Conservation (phyloP, 1,139 yeast species). For the Blastobotrys niveus region DNA sequence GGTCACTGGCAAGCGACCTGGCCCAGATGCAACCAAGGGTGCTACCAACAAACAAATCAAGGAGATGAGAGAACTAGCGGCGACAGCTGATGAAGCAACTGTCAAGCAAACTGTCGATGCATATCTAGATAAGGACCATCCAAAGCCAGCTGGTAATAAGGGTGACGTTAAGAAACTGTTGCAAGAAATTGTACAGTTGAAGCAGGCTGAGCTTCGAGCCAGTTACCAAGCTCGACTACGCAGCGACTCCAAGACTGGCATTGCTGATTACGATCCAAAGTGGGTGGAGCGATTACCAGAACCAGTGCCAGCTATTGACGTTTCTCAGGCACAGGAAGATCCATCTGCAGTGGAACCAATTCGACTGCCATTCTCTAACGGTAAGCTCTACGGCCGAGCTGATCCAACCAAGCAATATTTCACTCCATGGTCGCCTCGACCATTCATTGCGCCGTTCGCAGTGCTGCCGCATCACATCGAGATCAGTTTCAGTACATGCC, state of each 20-base stretch:
- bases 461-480: slow-evolving; percentile 89
- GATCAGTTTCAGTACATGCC: slow-evolving; percentile 83
- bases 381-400: slow-evolving; percentile 68
- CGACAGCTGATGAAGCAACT: slow-evolving; percentile 7
- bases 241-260: slow-evolving; percentile 25
- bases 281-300: slow-evolving; percentile 53
- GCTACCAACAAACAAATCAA: slow-evolving; percentile 11
- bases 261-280: slow-evolving; percentile 45
- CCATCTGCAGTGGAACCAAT: slow-evolving; percentile 29
- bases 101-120: slow-evolving; percentile 11
- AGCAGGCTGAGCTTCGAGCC: slow-evolving; percentile 47
- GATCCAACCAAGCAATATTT: slow-evolving; percentile 76
- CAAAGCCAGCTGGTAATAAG: slow-evolving; percentile 19
- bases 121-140: slow-evolving; percentile 11
- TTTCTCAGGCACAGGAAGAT: slow-evolving; percentile 53
- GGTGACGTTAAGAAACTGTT: slow-evolving; percentile 50
- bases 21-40: slow-evolving; percentile 13
- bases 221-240: slow-evolving; percentile 27
- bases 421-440: slow-evolving; percentile 96
- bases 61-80: slow-evolving; percentile 8
- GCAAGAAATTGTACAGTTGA: slow-evolving; percentile 48
- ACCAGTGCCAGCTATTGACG: slow-evolving; percentile 47
- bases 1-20: slow-evolving; percentile 24
- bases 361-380: slow-evolving; percentile 37
- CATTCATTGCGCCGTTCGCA: slow-evolving; percentile 88